These are phyloP conservation scores for Corchorus olitorius DNA, from an alignment of 345 rosid species.

Conservation along the genomic window DNA sequence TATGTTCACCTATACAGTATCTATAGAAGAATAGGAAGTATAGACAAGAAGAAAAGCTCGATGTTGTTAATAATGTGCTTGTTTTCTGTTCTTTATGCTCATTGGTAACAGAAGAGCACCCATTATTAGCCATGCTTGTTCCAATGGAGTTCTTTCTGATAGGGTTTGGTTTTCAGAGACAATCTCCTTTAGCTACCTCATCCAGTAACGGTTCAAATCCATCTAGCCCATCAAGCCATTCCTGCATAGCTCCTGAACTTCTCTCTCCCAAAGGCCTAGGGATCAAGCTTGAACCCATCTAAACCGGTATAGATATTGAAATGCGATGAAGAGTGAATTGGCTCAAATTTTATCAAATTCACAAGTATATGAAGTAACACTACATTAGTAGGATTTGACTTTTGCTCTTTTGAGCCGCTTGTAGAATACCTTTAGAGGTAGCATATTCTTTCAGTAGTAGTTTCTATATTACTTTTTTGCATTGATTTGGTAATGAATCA, in stretches of 20 bases:
- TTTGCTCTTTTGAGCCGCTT: slow-evolving; percentile 16
- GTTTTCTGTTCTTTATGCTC: slow-evolving; percentile 29
- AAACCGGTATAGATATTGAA: slow-evolving; percentile 41
- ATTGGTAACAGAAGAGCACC: slow-evolving; percentile 68
- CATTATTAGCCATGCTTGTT: slow-evolving; percentile 59
- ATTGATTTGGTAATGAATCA: too few species aligned
- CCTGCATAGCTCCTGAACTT: slow-evolving; percentile 57
- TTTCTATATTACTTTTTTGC: too few species aligned
- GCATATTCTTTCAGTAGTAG: slow-evolving; percentile 47
- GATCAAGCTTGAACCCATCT: slow-evolving; percentile 67
- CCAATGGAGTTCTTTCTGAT: slow-evolving; percentile 61
- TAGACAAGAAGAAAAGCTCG: neutral
- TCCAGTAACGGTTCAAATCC: slow-evolving; percentile 43
- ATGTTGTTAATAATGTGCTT: neutral
- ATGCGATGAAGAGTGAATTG: slow-evolving; percentile 8
- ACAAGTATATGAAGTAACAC: neutral
- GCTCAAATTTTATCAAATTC: neutral
- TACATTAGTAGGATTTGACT: neutral
- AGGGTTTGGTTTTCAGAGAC: slow-evolving; percentile 52
- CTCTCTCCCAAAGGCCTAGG: slow-evolving; percentile 64
- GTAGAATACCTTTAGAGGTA: slow-evolving; percentile 15
- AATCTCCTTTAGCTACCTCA: slow-evolving; percentile 31
- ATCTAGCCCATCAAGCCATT: slow-evolving; percentile 39
- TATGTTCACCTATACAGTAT: neutral
- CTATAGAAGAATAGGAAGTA: neutral